Conservation (phyloP, 192 early-diverging fungal genomes). For the Kappamyces sp. region DNA sequence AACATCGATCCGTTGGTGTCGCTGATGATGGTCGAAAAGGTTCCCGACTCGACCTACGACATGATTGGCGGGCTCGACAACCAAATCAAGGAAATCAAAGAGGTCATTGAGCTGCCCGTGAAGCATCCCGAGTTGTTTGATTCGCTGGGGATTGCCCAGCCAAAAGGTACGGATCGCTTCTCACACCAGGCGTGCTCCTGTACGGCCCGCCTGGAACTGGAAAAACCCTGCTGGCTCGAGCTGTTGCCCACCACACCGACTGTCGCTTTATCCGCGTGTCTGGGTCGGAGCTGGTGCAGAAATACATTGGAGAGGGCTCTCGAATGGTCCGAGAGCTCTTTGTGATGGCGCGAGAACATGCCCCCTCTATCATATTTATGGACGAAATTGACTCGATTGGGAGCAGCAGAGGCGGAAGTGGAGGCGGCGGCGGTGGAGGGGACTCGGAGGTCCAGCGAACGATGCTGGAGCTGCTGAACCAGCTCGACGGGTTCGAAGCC, state of each 20-base stretch:
- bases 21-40: slow-evolving; percentile 99
- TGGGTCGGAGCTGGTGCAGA: slow-evolving; percentile 92
- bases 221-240: slow-evolving; percentile 92
- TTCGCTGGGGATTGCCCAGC: slow-evolving; percentile 95
- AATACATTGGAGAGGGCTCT: slow-evolving; percentile 98
- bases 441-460: slow-evolving; percentile 98
- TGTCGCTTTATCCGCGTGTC: slow-evolving; percentile 90
- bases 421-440: slow-evolving; percentile 72
- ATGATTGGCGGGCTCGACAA: slow-evolving; percentile 98
- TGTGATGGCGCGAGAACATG: slow-evolving; percentile 94
- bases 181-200: slow-evolving; percentile 72
- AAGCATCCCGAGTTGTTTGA: slow-evolving; percentile 99
- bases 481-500: slow-evolving; percentile 90
- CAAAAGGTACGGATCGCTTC: slow-evolving; percentile 54
- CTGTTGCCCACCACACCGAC: slow-evolving; percentile 94
- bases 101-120: slow-evolving; percentile 98
- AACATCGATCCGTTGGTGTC: slow-evolving; percentile 98
- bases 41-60: slow-evolving; percentile 98
- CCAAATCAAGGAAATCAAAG: slow-evolving; percentile 99
- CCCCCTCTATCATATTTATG: slow-evolving; percentile 98
- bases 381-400: slow-evolving; percentile 98
- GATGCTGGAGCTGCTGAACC: slow-evolving; percentile 97
- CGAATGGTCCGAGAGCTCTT: slow-evolving; percentile 99
- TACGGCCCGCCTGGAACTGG: slow-evolving; percentile 93
- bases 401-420: slow-evolving; percentile 87